Evolutionary conservation across 2,329 filamentous ascomycete species (phyloP), one percentile per base, ranked within the genome.

Genomic region (Pyricularia grisea): DNA sequence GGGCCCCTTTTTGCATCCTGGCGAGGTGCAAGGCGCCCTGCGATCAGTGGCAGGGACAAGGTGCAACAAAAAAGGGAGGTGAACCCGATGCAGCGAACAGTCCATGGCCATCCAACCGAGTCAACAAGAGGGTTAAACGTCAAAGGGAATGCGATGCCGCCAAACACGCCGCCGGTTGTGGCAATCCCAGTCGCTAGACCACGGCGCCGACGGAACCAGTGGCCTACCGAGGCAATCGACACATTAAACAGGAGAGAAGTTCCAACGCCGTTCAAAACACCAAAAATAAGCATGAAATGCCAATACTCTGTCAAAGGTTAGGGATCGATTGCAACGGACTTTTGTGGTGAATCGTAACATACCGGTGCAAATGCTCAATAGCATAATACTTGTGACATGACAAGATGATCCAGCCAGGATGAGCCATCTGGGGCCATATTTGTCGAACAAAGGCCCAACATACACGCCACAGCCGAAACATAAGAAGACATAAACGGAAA

Each of bases 401-500:
- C 75, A 72, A 28, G 76, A 70, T 31, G 73, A 75, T 28, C 76
- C 76, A 67, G 70, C 69, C 23, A 74, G 70, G n/a, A 77, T 73
- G 65, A 77, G 68, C 2, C 30, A 68, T 70, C 84, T 80, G 0
- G 89, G 88, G 0, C 90, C 90, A 72, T 88, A 84, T 36, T 84
- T 83, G 74, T 92, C 90, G 72, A 92, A 92, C 42, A 91, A 80
- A 0, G 89, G 89, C n/a, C 89, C 89, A 67, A 90, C 85, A 72
- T 90, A 87, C 4, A 90, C 82, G 33, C 89, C 89, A 68, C 87
- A 86, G 76, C 90, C 88, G 78, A 91, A 92, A n/a, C 86, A 82
- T 65, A 91, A 78, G 75, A 90, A 91, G 42, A 87, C 81, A 72
- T 88, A 90, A 69, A 91, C 79, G 71, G 86, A 85, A 74, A 91